Evolutionary conservation across 331 rosid species (phyloP), one percentile per base, ranked within the genome.

Genomic region (Erythrophleum ivorense): DNA sequence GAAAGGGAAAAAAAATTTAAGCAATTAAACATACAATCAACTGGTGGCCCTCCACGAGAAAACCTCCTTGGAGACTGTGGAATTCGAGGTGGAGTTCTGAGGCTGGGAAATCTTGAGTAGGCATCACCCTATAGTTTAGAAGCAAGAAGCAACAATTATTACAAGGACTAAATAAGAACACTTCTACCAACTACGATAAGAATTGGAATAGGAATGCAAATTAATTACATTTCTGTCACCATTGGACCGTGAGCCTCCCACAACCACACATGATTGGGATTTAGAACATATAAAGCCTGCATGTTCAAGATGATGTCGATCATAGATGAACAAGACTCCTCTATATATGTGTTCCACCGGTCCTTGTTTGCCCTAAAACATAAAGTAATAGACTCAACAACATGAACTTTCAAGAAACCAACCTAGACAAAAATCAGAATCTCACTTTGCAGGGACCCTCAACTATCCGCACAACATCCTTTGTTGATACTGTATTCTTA

Each of bases 221-320:
- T 1, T 59, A 29, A 73, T 73, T 84, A 96, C 97, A 85, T 92
- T 96, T 96, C 97, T 90, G 75, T 92, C 93, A 59, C 95, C 97
- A 79, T 84, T 84, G 75, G 91, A 77, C 40, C 98, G 97, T 54
- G 99, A 96, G 76, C 99, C 99, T 53, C 99, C 99, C 50, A 96
- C 99, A 48, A 96, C 88, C 79, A 86, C 79, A 87, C 98, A 94
- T 29, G 92, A 90, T 19, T 92, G 93, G 54, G 99, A 90, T 87
- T 92, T 96, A 63, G 87, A 94, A 87, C 99, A 96, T 67, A 96
- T 92, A 88, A 92, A 96, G 75, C 98, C 99, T 2, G 98, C 97
- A 85, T 96, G 99, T 87, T 96, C 99, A 84, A 94, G 94, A 88
- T 96, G 98, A 87, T 96, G 98, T 58, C 98, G 97, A 86, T 94